phyloP scores from a whole-genome alignment of 768 basidiomycete species.

The Rhodosporidiobolus sp. region DNA sequence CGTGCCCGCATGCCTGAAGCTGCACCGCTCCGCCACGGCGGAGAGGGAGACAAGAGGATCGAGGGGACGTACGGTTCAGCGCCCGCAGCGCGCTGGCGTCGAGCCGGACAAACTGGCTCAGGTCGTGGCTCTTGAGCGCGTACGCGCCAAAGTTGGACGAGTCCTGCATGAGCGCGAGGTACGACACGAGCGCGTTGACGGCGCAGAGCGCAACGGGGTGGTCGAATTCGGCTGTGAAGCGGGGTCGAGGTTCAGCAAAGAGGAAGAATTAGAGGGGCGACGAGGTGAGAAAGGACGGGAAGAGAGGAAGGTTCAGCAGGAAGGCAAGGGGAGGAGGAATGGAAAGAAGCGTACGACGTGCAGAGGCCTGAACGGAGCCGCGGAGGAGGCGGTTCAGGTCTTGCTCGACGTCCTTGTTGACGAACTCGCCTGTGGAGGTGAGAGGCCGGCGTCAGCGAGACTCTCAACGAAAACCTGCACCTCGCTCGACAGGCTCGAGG shows the following conservation, averaged over 20 bases:
- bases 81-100: slow-evolving; percentile 93
- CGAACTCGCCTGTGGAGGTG: slow-evolving; percentile 69
- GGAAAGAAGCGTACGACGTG: slow-evolving; percentile 48
- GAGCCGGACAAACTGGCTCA: slow-evolving; percentile 90
- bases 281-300: not conserved
- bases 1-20: no score
- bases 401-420: slow-evolving; percentile 70
- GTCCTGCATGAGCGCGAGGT: slow-evolving; percentile 75
- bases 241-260: no score
- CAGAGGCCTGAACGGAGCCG: slow-evolving; percentile 52
- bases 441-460: no score
- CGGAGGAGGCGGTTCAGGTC: slow-evolving; percentile 71
- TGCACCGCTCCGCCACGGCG: no score
- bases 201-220: slow-evolving; percentile 75
- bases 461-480: not conserved
- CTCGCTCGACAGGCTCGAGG: no score
- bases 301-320: not conserved
- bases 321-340: not conserved
- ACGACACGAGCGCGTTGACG: slow-evolving; percentile 73
- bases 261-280: no score
- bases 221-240: slow-evolving; percentile 68
- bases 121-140: slow-evolving; percentile 77
- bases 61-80: slow-evolving; percentile 58
- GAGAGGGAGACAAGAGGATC: no score
- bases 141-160: slow-evolving; percentile 74